Evolutionary conservation across 2,329 filamentous ascomycete species (phyloP), one percentile per base, ranked within the genome.

Genomic region (Arthrobotrys musiformis): DNA sequence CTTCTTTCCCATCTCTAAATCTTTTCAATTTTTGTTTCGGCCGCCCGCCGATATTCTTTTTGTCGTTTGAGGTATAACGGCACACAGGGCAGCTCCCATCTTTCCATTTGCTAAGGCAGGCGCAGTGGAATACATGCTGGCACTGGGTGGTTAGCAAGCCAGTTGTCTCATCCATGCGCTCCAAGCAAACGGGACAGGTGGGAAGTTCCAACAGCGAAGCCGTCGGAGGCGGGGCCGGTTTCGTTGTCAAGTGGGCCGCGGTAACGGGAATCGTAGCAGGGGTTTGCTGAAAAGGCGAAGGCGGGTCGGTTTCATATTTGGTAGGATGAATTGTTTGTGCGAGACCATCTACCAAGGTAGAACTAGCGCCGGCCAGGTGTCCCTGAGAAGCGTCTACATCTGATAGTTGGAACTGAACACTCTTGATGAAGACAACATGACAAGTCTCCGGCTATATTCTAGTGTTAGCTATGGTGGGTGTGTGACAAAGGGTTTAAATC

Each of bases 91-190:
- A 99, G 3, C 94, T 94, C 26, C 90, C 92, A 3, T 94, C 94
- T 82, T 92, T 93, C 95, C 95, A 99, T 82, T 95, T 98, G 82
- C 97, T 92, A 0, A 99, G 86, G 84, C 95, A 99, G 0, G 91
- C 94, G 82, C 95, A 98, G 83, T 99, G 95, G 82, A 99, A 99
- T 62, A 98, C 93, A 81, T 99, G 95, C 81, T 98, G 94, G 82
- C 95, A 99, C 30, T 96, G 90, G 44, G 98, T 98, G 0, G 95
- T 99, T 82, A 99, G 89, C 1, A 99, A 86, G 0, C 95, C 95
- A 0, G 93, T 96, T 0, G 94, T 97, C 83, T 98, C 94, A 81
- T 99, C 95, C 95, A 99, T 99, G 56, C 94, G 91, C 83, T 99
- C 95, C 4, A 99, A 87, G 80, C 95, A 99, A 8, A 99, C 95